Base-by-base conservation (phyloP, 352 stramenopile species). In the Pythium vanterpoolii region DNA sequence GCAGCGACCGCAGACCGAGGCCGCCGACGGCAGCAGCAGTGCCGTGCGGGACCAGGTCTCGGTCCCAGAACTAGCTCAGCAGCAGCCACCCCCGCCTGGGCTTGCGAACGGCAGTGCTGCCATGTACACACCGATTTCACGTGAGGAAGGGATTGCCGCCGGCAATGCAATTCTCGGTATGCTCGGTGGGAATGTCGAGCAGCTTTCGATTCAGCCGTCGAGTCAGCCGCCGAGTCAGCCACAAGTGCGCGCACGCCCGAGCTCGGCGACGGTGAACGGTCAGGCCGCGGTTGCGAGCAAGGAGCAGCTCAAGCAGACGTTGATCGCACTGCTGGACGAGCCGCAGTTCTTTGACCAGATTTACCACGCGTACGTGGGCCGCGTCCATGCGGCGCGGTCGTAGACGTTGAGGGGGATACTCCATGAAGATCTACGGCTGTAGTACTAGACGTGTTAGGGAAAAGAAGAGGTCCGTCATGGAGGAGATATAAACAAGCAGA, bases 331-430 rank as follows among this genome's bases (percentile, higher is more conserved):
- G 59, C 62, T 95, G 55, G 83, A 95, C 56, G 85, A 95, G 64
- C 62, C 79, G 49, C 72, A 85, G 68, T 95, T 95, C 71, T 89
- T 95, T 57, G 81, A 95, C 60, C 83, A 93, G 73, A 90, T 95
- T 60, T 93, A 95, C 72, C 79, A 90, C 64, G 83, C 83, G 57
- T 95, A 92, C 66, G 74, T 90, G 52, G 72, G 72, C 56, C 82
- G 84, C 58, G 70, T 89, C 55, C 81, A 72, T 54, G 23, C n/a
- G n/a, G n/a, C 51, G 52, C 56, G 54, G 19, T 54, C 63, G 55
- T 69, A 69, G 47, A 27, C 7, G 18, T 27, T 46, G 18, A 6
- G n/a, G 34, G 14, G 14, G 34, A 42, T 5, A 42, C 31, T 7
- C 4, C 9, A 5, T n/a, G 10, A 16, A 16, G 13, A 13, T 18